Evolutionary conservation across 495 filamentous ascomycete species (phyloP), one percentile per base, ranked within the genome.

Genomic region (Hypoxylon subgilvum): DNA sequence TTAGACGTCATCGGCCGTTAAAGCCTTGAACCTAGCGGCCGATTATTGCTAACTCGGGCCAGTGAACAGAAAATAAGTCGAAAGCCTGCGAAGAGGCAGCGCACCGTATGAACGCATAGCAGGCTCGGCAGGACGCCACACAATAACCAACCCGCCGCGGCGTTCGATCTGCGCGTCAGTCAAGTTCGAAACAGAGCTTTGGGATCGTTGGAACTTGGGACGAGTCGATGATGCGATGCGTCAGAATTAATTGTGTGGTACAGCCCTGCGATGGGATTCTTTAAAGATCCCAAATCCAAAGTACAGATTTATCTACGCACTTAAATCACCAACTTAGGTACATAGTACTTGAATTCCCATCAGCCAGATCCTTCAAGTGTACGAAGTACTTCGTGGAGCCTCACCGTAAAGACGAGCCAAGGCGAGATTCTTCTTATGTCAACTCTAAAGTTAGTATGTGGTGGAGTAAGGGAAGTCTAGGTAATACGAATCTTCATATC

Each of bases 111-210:
- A 63, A 52, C 59, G 59, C 59, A 63, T 63, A 63, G 36, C 28
- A 48, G 41, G 46, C 52, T 52, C 46, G 59, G 52, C 46, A 57
- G 35, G 59, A 52, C 52, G 52, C 59, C 52, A 63, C 59, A 57
- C n/a, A 47, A 28, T 52, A 41, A 57, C 57, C 59, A 48, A 42
- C 59, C 53, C 60, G 53, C 49, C 31, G 53, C 60, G n/a, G n/a
- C n/a, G 60, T 57, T 43, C 60, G 60, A 63, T 63, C 53, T 63
- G 60, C 49, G 53, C 60, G 53, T 63, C 47, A 63, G 53, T 48
- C 40, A 19, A 42, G 43, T 31, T 53, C 60, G 43, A 54, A 17
- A 48, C 36, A 14, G 16, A 44, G 42, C n/a, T n/a, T 44, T 57
- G 60, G 46, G 53, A 63, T 63, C 40, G 41, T 47, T 51, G 12